phyloP scores from a whole-genome alignment of 306 rosid genomes.

The Styphnolobium japonicum region DNA sequence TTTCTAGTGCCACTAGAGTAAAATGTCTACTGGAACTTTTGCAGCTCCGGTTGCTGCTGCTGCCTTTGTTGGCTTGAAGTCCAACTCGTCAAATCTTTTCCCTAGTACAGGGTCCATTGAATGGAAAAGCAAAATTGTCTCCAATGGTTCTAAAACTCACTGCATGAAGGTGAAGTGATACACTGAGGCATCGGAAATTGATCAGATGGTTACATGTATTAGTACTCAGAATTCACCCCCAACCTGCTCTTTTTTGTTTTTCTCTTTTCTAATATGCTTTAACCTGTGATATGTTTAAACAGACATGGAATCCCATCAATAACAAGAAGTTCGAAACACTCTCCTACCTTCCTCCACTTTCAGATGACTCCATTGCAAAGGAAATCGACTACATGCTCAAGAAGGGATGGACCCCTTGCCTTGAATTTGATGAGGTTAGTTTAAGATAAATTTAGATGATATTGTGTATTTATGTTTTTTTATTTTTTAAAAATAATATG shows the following conservation, averaged over 20 bases:
- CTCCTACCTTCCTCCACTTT: slow-evolving; percentile 67
- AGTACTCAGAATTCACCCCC: not conserved
- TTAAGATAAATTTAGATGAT: not conserved
- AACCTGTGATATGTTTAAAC: slow-evolving; percentile 20
- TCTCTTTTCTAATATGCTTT: not conserved
- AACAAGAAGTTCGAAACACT: slow-evolving; percentile 79
- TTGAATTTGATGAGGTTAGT: slow-evolving; percentile 74
- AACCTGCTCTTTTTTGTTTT: not conserved
- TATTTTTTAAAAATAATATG: not conserved
- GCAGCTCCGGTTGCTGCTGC: slow-evolving; percentile 25
- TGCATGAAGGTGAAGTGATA: slow-evolving; percentile 66
- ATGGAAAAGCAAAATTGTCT: slow-evolving; percentile 49
- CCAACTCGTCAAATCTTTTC: slow-evolving; percentile 35
- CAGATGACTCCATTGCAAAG: slow-evolving; percentile 73
- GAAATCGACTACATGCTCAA: slow-evolving; percentile 72
- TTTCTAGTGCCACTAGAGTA: not conserved
- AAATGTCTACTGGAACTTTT: slow-evolving; percentile 53
- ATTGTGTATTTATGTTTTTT: not conserved
- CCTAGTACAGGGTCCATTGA: slow-evolving; percentile 27
- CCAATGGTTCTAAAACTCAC: slow-evolving; percentile 57
- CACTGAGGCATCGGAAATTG: not conserved
- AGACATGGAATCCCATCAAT: slow-evolving; percentile 83
- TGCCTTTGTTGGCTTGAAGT: slow-evolving; percentile 47
- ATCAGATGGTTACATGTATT: not conserved
- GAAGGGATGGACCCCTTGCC: slow-evolving; percentile 84